Percentiles rank a stretch among this genome's conserved stretches.
Evolutionary conservation across 306 rosid genomes (phyloP).

Genomic region (Cucumis hystrix): DNA sequence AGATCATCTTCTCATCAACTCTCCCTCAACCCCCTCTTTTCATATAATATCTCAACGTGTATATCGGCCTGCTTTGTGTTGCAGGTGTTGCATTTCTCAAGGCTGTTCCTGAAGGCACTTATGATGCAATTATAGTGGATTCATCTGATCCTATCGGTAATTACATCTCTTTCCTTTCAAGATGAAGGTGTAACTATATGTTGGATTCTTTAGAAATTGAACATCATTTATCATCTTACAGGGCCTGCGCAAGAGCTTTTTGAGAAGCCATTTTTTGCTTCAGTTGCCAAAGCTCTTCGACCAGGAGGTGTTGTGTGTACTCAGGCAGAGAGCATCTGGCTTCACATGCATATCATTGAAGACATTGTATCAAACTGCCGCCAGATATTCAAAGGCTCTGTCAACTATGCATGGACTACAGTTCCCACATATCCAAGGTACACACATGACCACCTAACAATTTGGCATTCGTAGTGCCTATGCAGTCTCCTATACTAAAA

Average conservation of each 20-base stretch:
- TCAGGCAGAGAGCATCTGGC: conserved; percentile 99
- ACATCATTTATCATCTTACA: conserved; percentile 12
- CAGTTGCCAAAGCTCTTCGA: conserved; percentile 81
- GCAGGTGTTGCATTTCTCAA: conserved; percentile 89
- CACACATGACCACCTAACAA: not conserved
- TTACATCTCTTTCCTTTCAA: not conserved
- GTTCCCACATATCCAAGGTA: conserved; percentile 99
- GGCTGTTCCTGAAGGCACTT: conserved; percentile 76
- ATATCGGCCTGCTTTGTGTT: conserved; percentile 16
- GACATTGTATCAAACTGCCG: conserved; percentile 75
- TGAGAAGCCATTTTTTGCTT: conserved; percentile 76
- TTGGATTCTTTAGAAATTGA: not conserved
- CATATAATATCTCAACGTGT: not conserved
- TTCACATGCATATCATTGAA: conserved; percentile 91
- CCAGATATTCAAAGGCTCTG: conserved; percentile 86
- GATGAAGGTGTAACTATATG: not conserved
- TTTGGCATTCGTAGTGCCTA: not conserved
- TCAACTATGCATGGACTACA: conserved; percentile 95
- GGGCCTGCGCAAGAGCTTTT: conserved; percentile 99
- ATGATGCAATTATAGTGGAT: conserved; percentile 90
- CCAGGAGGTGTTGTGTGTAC: conserved; percentile 97
- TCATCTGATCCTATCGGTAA: conserved; percentile 97
- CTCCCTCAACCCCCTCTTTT: not conserved
- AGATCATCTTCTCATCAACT: conserved; percentile 6
- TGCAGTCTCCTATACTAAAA: not conserved